Evolutionary conservation across 2,329 filamentous ascomycete genomes (phyloP), one percentile per base, ranked within the genome.

Genomic region (Aquanectria penicillioides): DNA sequence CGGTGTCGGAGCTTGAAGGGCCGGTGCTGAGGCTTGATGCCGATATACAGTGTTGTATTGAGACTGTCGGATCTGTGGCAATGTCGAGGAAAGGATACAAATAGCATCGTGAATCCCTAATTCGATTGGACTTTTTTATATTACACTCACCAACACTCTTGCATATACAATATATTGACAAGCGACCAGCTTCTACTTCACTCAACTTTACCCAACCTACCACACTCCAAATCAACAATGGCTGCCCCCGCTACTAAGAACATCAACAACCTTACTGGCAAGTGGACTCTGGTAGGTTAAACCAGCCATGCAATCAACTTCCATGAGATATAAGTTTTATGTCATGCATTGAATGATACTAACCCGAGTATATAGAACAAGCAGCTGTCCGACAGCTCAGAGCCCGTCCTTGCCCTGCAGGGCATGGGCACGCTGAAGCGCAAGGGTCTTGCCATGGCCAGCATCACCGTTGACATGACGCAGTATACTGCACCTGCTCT

Each of bases 351-450:
- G 22, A 12, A 22, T 17, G 13, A 31, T 15, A 34, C 54, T 66
- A 29, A 68, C 23, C 29, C 23, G 38, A 15, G 28, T n/a, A 34
- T 38, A 49, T 48, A 94, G 92, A 94, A 94, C 83, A 90, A 91
- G 74, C 77, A 79, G 60, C 81, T 93, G 67, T 93, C 91, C 59
- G 88, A 90, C 75, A 78, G 83, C 64, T 79, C 87, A 44, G 90
- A 93, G 60, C 80, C 87, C 1, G 85, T 90, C 62, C 87, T 97
- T 57, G 73, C 83, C 44, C 83, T 94, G 69, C 90, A 93, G 81
- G 89, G 88, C 71, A 80, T 93, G 60, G 80, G 86, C 74, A 94
- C 86, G 85, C 69, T 94, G 47, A 83, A 84, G 44, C 91, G 92
- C 77, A 93, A 89, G 80, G 86, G 85, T 59, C 86, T 96, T 73